phyloP scores from a whole-genome alignment of 345 rosid genomes.

The Pistacia atlantica region DNA sequence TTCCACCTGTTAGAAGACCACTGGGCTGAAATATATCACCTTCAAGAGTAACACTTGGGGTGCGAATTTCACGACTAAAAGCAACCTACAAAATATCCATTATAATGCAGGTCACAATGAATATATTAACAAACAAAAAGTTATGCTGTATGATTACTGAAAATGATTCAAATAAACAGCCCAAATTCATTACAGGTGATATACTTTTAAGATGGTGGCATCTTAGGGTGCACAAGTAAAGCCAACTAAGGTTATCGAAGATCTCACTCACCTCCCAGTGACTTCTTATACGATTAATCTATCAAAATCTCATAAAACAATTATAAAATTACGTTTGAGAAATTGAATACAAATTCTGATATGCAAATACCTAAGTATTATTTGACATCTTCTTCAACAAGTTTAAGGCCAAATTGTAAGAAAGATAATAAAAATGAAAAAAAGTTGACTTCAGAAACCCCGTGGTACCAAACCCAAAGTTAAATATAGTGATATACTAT shows the following conservation, averaged over 20 bases:
- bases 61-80: slow-evolving; percentile 63
- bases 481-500: background rate
- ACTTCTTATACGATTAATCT: background rate
- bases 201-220: background rate
- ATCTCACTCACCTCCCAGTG: background rate
- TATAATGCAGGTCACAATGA: slow-evolving; percentile 6
- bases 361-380: background rate
- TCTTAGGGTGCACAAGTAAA: background rate
- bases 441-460: background rate
- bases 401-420: background rate
- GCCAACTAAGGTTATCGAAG: background rate
- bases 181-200: background rate
- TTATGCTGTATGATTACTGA: background rate
- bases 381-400: slow-evolving; percentile 6
- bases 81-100: slow-evolving; percentile 66
- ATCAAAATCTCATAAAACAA: background rate
- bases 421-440: background rate
- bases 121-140: slow-evolving; percentile 2
- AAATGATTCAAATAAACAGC: background rate
- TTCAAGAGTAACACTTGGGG: slow-evolving; percentile 91
- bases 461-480: background rate
- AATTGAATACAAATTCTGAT: background rate
- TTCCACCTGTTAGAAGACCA: slow-evolving; percentile 97
- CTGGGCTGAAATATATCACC: slow-evolving; percentile 97
- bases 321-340: background rate